Evolutionary conservation across 2,329 filamentous ascomycete species (phyloP), one percentile per base, ranked within the genome.

Genomic region (Pseudogymnoascus destructans): DNA sequence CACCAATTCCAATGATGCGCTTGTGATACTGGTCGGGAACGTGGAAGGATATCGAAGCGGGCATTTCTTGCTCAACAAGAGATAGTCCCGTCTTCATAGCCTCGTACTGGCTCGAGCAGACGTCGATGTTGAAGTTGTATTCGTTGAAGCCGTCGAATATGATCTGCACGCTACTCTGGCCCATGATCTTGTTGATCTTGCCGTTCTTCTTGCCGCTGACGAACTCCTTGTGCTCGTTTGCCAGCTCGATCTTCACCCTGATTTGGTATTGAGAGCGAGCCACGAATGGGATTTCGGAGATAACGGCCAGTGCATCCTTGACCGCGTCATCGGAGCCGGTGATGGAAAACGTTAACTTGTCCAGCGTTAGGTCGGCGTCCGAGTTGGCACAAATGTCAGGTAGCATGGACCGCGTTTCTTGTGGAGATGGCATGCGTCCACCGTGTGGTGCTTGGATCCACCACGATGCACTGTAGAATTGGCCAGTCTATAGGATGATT

Each of bases 101-200:
- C 63, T 96, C 91, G 70, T 96, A 97, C 65, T 88, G 87, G 58
- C 85, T 85, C 49, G 89, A 91, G 69, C 93, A 91, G 59, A 98
- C 92, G 69, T 98, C 93, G 64, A 98, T 98, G 73, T 97, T 95
- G 77, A 98, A 98, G 73, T 98, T 97, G 79, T 97, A 98, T 75
- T 98, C 93, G 72, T 96, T 95, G 77, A 97, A 98, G 62, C 90
- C 91, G 70, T 98, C 93, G 65, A 98, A 98, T 63, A 98, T 92
- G 68, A 98, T 97, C 73, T 98, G 93, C 10, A 98, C 93, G 66
- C 95, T 96, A 78, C 91, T 96, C 73, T 97, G 92, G 21, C 92
- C 93, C 93, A 98, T 98, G 68, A 98, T 98, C 78, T 98, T 98
- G 79, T 98, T 98, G 73, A 98, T 98, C 76, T 98, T 98, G 73